phyloP scores from a whole-genome alignment of 108 stramenopile genomes.

The Nannochloropsis granulata region DNA sequence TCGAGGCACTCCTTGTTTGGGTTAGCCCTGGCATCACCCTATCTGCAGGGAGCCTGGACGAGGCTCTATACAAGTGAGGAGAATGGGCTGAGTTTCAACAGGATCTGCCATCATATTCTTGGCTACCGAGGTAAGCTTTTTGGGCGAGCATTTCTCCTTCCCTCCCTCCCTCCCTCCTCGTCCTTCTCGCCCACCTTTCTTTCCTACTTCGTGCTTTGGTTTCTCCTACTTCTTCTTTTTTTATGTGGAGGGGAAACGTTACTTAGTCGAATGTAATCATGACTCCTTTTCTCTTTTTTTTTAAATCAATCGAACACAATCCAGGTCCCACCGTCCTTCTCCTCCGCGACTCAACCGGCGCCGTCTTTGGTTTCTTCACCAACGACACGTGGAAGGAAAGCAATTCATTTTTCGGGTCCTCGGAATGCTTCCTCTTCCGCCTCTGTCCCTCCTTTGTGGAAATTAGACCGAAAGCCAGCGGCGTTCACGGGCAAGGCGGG shows the following conservation, averaged over 20 bases:
- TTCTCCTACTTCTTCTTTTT: too few species aligned
- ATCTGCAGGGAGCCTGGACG: conserved; percentile 24
- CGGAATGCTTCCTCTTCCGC: conserved; percentile 13
- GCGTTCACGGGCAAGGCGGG: neutral
- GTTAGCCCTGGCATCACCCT: conserved; percentile 9
- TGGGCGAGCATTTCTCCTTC: neutral
- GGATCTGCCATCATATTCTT: conserved; percentile 1
- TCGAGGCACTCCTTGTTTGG: neutral
- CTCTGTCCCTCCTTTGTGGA: conserved; percentile 15
- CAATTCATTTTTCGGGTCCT: conserved; percentile 27
- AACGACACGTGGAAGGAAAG: neutral
- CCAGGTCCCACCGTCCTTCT: too few species aligned
- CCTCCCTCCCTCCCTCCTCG: too few species aligned
- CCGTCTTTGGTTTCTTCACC: neutral
- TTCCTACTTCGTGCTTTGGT: too few species aligned
- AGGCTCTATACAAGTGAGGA: conserved; percentile 29
- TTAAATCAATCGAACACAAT: too few species aligned
- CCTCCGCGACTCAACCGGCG: too few species aligned
- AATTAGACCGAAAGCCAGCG: neutral
- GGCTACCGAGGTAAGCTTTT: neutral
- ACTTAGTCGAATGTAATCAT: too few species aligned
- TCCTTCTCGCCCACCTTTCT: too few species aligned
- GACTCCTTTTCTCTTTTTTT: too few species aligned
- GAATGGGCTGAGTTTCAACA: conserved; percentile 28
- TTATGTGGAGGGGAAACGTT: too few species aligned